Conservation (phyloP, 106 monocot species). For the Amphibolis antarctica region DNA sequence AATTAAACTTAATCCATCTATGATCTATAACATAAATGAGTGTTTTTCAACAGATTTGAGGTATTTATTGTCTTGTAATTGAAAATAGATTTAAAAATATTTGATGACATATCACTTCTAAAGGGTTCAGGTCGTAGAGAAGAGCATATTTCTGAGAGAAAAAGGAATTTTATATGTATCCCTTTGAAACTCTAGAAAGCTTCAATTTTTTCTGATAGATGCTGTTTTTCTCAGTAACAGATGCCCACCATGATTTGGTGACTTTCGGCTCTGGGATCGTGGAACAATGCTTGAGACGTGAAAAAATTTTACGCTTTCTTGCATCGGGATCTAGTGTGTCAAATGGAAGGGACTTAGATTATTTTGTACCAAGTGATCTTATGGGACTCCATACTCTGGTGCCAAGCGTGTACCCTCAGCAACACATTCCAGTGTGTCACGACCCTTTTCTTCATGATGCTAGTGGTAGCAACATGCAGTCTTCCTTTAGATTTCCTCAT, state of each 20-base stretch:
- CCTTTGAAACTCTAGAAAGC: neutral
- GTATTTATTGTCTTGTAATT: too few species aligned
- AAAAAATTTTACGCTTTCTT: conserved; percentile 52
- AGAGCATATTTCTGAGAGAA: neutral
- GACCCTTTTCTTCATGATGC: conserved; percentile 23
- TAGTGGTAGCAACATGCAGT: conserved; percentile 13
- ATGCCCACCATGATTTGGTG: conserved; percentile 35
- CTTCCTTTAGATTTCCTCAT: conserved; percentile 24
- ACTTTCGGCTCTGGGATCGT: conserved; percentile 53
- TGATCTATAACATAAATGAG: too few species aligned
- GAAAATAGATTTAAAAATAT: too few species aligned
- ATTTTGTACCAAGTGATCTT: conserved; percentile 30
- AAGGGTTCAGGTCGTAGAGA: too few species aligned
- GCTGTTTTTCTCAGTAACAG: conserved; percentile 18
- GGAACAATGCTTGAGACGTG: conserved; percentile 44
- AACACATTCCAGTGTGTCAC: conserved; percentile 4
- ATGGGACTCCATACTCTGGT: conserved; percentile 27
- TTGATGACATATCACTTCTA: too few species aligned
- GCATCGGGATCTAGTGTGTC: conserved; percentile 26
- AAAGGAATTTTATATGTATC: neutral
- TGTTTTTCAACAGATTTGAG: too few species aligned
- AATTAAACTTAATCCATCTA: too few species aligned
- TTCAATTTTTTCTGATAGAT: neutral
- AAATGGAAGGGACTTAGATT: conserved; percentile 18
- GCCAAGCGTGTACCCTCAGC: conserved; percentile 8